phyloP scores from a whole-genome alignment of 257 asterid genomes.

The Solanum tacnaense region DNA sequence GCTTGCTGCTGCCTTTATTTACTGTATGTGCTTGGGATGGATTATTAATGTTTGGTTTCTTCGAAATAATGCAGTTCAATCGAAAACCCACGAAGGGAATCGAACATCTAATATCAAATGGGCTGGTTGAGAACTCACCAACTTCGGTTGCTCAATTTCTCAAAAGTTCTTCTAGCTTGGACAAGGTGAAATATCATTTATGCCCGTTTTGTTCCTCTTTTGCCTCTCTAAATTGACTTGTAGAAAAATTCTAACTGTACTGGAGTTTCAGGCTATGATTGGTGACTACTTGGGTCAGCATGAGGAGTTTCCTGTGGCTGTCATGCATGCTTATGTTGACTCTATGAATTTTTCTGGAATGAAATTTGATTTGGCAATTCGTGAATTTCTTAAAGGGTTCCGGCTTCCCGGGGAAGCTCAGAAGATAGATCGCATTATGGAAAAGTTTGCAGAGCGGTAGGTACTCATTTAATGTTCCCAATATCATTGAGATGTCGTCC shows the following conservation, averaged over 20 bases:
- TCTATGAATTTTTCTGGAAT: constrained; percentile 79
- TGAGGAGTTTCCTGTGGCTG: constrained; percentile 97
- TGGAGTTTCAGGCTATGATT: constrained; percentile 57
- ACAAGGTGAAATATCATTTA: constrained; percentile 46
- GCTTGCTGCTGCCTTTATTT: background rate
- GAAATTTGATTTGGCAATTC: constrained; percentile 87
- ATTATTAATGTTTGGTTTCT: constrained; percentile 10
- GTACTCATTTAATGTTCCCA: background rate
- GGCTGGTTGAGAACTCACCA: constrained; percentile 73
- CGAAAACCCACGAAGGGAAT: constrained; percentile 78
- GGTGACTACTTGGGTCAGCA: constrained; percentile 98
- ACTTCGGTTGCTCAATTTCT: constrained; percentile 86
- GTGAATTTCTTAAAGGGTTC: constrained; percentile 89
- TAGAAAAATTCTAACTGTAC: constrained; percentile 16
- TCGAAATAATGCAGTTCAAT: constrained; percentile 54
- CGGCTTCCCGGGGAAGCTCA: constrained; percentile 99
- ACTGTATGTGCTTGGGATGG: constrained; percentile 4
- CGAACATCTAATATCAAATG: constrained; percentile 62
- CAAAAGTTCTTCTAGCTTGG: constrained; percentile 68
- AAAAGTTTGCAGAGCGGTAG: constrained; percentile 97
- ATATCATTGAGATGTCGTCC: background rate
- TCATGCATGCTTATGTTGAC: constrained; percentile 97
- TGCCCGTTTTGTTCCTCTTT: background rate
- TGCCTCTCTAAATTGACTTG: constrained; percentile 1
- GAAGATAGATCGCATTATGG: constrained; percentile 99